phyloP scores from a whole-genome alignment of 257 asterid species.

The Haberlea rhodopensis region DNA sequence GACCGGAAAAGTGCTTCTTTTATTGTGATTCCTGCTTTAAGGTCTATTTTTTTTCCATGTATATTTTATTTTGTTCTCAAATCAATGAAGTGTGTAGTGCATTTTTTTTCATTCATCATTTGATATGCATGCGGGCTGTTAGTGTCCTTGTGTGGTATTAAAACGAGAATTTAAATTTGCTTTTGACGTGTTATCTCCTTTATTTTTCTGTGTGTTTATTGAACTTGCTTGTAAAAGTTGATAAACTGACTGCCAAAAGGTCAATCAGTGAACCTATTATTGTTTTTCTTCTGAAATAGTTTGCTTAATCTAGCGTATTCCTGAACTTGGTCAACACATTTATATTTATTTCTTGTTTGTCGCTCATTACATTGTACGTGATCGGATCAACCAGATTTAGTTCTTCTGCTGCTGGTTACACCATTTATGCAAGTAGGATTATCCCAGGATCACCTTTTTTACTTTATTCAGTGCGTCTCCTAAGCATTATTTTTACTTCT shows the following conservation, averaged over 20 bases:
- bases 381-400: conserved; percentile 10
- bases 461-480: conserved; percentile 2
- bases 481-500: background rate
- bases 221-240: conserved; percentile 19
- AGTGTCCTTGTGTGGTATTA: background rate
- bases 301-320: conserved; percentile 9
- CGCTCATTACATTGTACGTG: conserved; percentile 10
- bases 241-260: background rate
- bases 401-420: background rate
- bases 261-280: background rate
- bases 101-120: conserved; percentile 8
- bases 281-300: conserved; percentile 10
- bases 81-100: background rate
- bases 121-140: conserved; percentile 14
- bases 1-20: background rate
- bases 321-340: conserved; percentile 18
- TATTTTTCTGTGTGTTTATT: conserved; percentile 9
- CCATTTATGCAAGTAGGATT: conserved; percentile 15
- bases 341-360: conserved; percentile 14
- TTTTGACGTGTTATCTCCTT: background rate
- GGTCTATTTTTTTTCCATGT: conserved; percentile 26
- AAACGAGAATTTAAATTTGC: conserved; percentile 22
- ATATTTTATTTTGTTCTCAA: background rate
- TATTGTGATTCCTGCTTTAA: conserved; percentile 33
- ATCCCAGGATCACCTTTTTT: conserved; percentile 8